These are phyloP conservation scores for Scleromitrula shiraiana DNA, from an alignment of 2,329 filamentous ascomycete genomes.

Conservation along the genomic window DNA sequence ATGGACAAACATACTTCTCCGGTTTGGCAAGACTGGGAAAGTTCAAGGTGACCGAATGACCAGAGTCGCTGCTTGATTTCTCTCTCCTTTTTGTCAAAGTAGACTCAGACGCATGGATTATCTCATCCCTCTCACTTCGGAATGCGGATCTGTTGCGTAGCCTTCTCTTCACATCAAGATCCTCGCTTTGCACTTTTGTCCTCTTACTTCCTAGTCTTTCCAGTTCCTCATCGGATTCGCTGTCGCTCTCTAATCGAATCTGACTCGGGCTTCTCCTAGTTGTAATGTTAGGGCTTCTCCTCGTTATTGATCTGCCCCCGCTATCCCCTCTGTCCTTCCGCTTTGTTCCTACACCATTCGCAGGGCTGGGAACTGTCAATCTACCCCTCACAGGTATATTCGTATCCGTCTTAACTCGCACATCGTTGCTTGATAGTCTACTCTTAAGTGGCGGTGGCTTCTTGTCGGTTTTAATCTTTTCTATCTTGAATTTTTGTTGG, in stretches of 20 bases:
- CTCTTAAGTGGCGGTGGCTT: background rate
- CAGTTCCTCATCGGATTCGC: slow-evolving; percentile 3
- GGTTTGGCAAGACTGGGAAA: too few species aligned
- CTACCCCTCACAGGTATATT: too few species aligned
- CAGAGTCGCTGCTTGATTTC: too few species aligned
- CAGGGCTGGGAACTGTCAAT: background rate
- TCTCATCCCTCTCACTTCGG: slow-evolving; percentile 17
- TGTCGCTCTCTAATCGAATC: slow-evolving; percentile 3
- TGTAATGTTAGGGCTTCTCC: background rate
- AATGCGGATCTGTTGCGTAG: slow-evolving; percentile 23
- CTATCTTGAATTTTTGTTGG: background rate
- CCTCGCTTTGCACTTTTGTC: slow-evolving; percentile 13
- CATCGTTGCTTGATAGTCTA: background rate
- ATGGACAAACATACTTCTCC: too few species aligned
- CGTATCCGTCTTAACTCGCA: too few species aligned
- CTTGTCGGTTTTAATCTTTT: background rate
- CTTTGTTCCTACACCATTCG: background rate
- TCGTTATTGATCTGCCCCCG: background rate
- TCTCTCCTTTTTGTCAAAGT: too few species aligned
- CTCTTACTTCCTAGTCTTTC: slow-evolving; percentile 6
- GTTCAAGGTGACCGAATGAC: too few species aligned
- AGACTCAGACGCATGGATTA: slow-evolving; percentile 55
- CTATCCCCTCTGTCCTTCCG: slow-evolving; percentile 4
- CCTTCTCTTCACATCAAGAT: slow-evolving; percentile 21
- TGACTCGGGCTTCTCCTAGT: slow-evolving; percentile 1